Evolutionary conservation across 495 filamentous ascomycete genomes (phyloP), one percentile per base, ranked within the genome.

Genomic region (Penicillium robsamsonii): DNA sequence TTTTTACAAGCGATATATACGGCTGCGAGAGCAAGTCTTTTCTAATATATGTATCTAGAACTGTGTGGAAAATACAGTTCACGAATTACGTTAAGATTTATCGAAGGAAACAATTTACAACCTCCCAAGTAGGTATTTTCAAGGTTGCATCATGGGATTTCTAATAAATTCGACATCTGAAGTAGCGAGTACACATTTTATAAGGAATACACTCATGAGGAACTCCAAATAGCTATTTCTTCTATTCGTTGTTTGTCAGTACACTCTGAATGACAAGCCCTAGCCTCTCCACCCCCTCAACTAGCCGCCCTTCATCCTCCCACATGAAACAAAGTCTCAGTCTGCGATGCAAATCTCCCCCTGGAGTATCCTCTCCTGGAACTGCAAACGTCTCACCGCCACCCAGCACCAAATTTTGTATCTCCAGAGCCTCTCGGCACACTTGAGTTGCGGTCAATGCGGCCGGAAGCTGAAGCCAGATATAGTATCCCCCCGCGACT

Each of bases 401-500:
- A 1, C 78, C 80, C 0, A 88, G 68, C 15, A 85, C 68, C 50
- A 89, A 55, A 30, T 79, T 79, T 59, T 81, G 78, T 53, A 78
- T 69, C 5, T 67, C 62, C 45, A 70, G 65, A 20, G 79, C 80
- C 11, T 69, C 60, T 33, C 71, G 60, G 17, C 81, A 75, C 3
- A 89, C 73, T 17, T 62, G 72, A 7, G 59, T 59, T 0, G 78
- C 79, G 40, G 61, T 67, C 5, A 78, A 59, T 22, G 58, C 55
- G 18, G 47, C 56, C 0, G 84, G 83, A 12, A 91, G 67, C 8
- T 69, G 73, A 6, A 90, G 53, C 86, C 87, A 90, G 11, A 88
- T 62, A 60, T 87, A 91, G 64, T 87, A 91, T 0, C 87, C 87
- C 0, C 87, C 87, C 76, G 66, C 4, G 53, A 53, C 15, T 74